phyloP scores from a whole-genome alignment of 306 rosid species.

The Cicer judaicum region DNA sequence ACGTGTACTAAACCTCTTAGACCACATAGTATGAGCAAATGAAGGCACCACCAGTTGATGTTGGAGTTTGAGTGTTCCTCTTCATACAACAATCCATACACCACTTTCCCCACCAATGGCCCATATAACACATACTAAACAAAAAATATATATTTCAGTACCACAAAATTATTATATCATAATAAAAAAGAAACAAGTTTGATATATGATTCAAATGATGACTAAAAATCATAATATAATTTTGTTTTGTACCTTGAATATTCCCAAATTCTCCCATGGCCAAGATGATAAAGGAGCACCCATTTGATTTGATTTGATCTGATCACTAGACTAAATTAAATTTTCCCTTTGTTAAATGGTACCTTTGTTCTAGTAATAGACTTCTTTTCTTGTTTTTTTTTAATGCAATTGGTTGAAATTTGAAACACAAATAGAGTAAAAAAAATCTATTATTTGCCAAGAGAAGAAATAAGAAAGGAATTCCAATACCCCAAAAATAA shows the following conservation, averaged over 20 bases:
- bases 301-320: slow-evolving; percentile 50
- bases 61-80: slow-evolving; percentile 50
- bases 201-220: not conserved
- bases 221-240: not conserved
- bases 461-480: not conserved
- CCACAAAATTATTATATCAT: not conserved
- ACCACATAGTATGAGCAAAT: slow-evolving; percentile 52
- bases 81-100: slow-evolving; percentile 53
- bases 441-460: not conserved
- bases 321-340: not conserved
- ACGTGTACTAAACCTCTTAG: slow-evolving; percentile 45
- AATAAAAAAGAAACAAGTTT: not conserved
- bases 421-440: not conserved
- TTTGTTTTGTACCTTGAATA: slow-evolving; percentile 63
- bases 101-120: slow-evolving; percentile 64
- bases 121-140: slow-evolving; percentile 70
- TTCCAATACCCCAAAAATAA: not conserved
- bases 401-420: not conserved
- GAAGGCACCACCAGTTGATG: slow-evolving; percentile 68
- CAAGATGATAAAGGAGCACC: slow-evolving; percentile 73
- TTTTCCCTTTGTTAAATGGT: slow-evolving; percentile 1
- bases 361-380: not conserved
- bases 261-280: slow-evolving; percentile 89
- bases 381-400: not conserved
- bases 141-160: not conserved